Base-by-base conservation (phyloP, 371 early-diverging fungal species). In the Apophysomyces trapeziformis region DNA sequence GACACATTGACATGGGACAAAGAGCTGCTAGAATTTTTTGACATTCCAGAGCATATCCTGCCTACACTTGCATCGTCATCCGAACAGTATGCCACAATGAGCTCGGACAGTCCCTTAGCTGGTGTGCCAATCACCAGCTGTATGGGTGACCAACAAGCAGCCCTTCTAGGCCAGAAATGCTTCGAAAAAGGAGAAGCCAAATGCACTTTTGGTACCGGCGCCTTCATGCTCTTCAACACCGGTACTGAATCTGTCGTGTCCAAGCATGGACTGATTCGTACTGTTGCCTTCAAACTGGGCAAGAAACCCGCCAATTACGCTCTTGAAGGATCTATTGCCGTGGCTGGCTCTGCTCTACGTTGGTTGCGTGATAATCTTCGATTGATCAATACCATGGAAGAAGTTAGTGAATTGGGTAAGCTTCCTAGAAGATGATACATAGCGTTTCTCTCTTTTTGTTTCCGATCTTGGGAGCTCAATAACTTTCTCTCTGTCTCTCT, bases 131-230 rank as follows among this genome's bases (percentile, higher is more conserved):
- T 93, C 21, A 72, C 92, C 7, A 93, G 93, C 11, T 89, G 91
- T 70, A 76, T 96, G 54, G 96, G 96, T 44, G 96, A 96, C 75
- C 96, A 96, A 74, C 96, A 96, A 70, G 95, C 96, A 1, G 96
- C 96, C 5, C 80, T 95, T 57, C 92, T 96, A 32, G 96, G 96
- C 12, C 96, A 96, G 68, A 85, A 87, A 60, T 96, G 96, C 79
- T 91, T 94, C 74, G 90, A 91, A 61, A 95, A 96, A 82, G 95
- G 93, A 82, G 95, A 96, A n/a, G 68, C 68, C 14, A 68, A 68
- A 38, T 63, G 68, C 43, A 68, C 68, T 16, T 78, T 94, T 78
- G 96, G 96, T 38, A 96, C 96, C 5, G 96, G 96, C n/a, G 93
- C 94, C 69, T 96, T 96, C 74, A 89, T 96, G 92, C 79, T 96